Evolutionary conservation across 441 rosid species (phyloP), one percentile per base, ranked within the genome.

Genomic region (Isatis lusitanica): DNA sequence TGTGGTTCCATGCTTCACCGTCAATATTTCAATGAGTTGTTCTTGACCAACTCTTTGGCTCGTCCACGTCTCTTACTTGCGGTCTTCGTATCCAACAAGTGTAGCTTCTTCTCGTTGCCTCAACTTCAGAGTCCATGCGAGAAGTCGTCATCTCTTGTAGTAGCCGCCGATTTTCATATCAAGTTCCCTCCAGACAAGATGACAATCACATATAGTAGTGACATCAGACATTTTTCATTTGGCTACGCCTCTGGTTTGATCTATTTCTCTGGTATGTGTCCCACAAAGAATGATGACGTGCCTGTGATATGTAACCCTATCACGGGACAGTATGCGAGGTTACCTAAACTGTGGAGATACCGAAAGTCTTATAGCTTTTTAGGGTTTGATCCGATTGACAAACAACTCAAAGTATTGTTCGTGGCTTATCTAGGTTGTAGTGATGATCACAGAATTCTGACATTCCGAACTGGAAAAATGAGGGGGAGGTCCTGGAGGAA

Each of bases 1-100:
- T 70, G 74, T 67, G 4, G n/a, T 3, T 39, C 47, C 7, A 70
- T 30, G 4, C 28, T 71, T 12, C 1, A 9, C 9, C 6, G 5
- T 50, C 68, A 47, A 15, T 7, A 38, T 50, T 47, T 61, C 51
- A 61, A 31, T 6, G 74, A 71, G 24, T 18, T 61, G 42, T 71
- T 60, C 47, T 16, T 24, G 5, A 60, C 47, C 1, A 36, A 36
- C 7, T 61, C 68, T 0, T 50, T 9, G 0, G 18, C 39, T 61
- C 9, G 10, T 21, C 68, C 61, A 0, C 66, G 68, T 61, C 61
- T 71, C 42, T 42, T 61, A 33, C 1, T 70, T 47, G 17, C 24
- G 24, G 24, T 50, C 44, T 11, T 57, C 17, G 1, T 6, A 13
- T 8, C 26, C 15, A 12, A 9, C 18, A 5, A 10, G 6, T 8